Evolutionary conservation across 352 stramenopile species (phyloP), one percentile per base, ranked within the genome.

Genomic region (Pythium plurisporium): DNA sequence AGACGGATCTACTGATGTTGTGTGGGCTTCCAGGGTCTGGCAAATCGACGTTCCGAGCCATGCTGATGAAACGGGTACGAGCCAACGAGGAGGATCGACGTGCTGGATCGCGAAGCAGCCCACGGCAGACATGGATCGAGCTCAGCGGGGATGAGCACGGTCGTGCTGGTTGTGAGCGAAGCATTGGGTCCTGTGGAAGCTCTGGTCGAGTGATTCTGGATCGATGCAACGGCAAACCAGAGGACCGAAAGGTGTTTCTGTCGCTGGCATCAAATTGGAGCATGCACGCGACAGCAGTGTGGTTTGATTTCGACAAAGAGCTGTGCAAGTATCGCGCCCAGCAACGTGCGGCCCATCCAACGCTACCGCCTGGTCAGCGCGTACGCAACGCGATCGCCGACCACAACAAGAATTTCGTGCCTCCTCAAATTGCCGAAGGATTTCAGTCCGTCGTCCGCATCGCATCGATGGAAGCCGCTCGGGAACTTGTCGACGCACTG

Each of bases 21-120:
- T 88, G 75, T 46, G 78, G 78, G 3, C 42, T 86, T 17, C 78
- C 78, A 2, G 77, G 78, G 3, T 77, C 74, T 0, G 78, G 78
- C 0, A 88, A 88, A 46, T 81, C 73, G 33, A 81, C 78, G n/a
- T 88, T 88, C 37, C 67, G 75, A 20, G 40, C 38, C 17, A 74
- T 76, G 25, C 51, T 88, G 4, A 48, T 69, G 33, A 84, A 86
- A 31, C 73, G 71, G 2, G 51, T 30, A 5, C 41, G 33, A 1
- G 73, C 64, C 1, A 59, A 62, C 8, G 27, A 53, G 19, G 38
- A 50, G 6, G n/a, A 37, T 14, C 53, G 17, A 2, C 41, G 27
- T 26, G 12, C 30, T 5, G 48, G 52, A 14, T 54, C 36, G 0
- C 43, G 55, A 23, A 38, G 22, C 11, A 11, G 8, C 7, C 19